Evolutionary conservation across 1,139 yeast species (phyloP).

Genomic region (Lodderomyces orthopsilosis): DNA sequence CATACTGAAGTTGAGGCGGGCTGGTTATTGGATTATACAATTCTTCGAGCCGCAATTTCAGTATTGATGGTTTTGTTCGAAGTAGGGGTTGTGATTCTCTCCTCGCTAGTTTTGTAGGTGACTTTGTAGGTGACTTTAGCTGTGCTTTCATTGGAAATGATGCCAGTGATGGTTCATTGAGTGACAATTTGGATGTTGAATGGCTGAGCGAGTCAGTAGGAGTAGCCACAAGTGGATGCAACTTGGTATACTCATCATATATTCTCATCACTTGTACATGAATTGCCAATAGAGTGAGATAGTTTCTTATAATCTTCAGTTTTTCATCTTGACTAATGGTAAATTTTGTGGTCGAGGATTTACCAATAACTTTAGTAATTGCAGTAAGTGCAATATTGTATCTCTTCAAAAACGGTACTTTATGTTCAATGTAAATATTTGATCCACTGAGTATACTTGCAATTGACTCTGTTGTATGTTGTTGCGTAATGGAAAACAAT

Average conservation of each 20-base stretch:
- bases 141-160: constrained; percentile 9
- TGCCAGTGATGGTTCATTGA: constrained; percentile 2
- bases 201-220: neutral
- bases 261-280: constrained; percentile 63
- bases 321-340: constrained; percentile 35
- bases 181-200: neutral
- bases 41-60: constrained; percentile 23
- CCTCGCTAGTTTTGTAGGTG: constrained; percentile 17
- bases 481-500: constrained; percentile 40
- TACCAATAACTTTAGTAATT: constrained; percentile 18
- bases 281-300: constrained; percentile 50
- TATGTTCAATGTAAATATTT: constrained; percentile 55
- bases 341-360: constrained; percentile 13
- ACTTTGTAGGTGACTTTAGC: constrained; percentile 4
- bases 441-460: constrained; percentile 21
- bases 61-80: constrained; percentile 23
- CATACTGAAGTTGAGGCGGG: constrained; percentile 14
- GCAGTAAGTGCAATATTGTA: constrained; percentile 21
- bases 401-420: constrained; percentile 15
- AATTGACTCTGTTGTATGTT: constrained; percentile 41
- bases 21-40: constrained; percentile 24
- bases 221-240: constrained; percentile 11
- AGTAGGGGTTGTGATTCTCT: constrained; percentile 18
- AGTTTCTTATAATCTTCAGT: constrained; percentile 43
- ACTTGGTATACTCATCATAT: constrained; percentile 32